Percentiles rank a stretch among this genome's conserved stretches.
Conservation (phyloP, 352 stramenopile genomes). For the Globisporangium iwayamae region DNA sequence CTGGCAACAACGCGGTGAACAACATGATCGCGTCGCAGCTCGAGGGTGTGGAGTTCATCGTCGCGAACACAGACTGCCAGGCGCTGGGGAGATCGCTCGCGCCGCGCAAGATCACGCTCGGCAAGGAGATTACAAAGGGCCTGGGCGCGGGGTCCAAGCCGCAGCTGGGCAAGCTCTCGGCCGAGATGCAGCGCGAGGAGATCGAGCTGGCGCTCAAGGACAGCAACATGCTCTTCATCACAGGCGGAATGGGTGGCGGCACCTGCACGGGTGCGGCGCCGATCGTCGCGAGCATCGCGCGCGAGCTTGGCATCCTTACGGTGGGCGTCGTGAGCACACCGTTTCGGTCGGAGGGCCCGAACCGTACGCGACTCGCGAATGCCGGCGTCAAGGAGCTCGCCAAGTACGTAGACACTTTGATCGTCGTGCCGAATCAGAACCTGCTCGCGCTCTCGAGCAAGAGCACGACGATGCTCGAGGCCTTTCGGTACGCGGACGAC, state of each 20-base stretch:
- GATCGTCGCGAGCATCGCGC: conserved; percentile 91
- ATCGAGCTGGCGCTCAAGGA: conserved; percentile 88
- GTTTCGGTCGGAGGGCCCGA: conserved; percentile 94
- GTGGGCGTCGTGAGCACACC: conserved; percentile 96
- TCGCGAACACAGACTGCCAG: conserved; percentile 95
- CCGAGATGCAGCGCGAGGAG: conserved; percentile 85
- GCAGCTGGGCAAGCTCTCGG: conserved; percentile 73
- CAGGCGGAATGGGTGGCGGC: conserved; percentile 92
- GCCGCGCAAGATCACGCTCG: conserved; percentile 78
- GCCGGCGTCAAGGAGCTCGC: conserved; percentile 90
- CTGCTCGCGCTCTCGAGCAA: conserved; percentile 91
- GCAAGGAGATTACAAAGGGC: conserved; percentile 82
- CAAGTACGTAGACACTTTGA: conserved; percentile 94
- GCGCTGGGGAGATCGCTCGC: conserved; percentile 74
- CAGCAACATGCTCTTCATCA: conserved; percentile 97
- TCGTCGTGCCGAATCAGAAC: conserved; percentile 97
- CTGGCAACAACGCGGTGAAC: conserved; percentile 86
- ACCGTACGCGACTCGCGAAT: conserved; percentile 92
- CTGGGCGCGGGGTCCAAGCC: conserved; percentile 81
- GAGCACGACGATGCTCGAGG: conserved; percentile 91
- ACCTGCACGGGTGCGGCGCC: conserved; percentile 91
- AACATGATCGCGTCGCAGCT: conserved; percentile 89
- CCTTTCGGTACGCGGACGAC: conserved; percentile 94
- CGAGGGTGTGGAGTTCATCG: conserved; percentile 93
- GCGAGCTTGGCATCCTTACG: conserved; percentile 92